Evolutionary conservation across 2,329 filamentous ascomycete species (phyloP).

Genomic region (Monosporascus sp.): DNA sequence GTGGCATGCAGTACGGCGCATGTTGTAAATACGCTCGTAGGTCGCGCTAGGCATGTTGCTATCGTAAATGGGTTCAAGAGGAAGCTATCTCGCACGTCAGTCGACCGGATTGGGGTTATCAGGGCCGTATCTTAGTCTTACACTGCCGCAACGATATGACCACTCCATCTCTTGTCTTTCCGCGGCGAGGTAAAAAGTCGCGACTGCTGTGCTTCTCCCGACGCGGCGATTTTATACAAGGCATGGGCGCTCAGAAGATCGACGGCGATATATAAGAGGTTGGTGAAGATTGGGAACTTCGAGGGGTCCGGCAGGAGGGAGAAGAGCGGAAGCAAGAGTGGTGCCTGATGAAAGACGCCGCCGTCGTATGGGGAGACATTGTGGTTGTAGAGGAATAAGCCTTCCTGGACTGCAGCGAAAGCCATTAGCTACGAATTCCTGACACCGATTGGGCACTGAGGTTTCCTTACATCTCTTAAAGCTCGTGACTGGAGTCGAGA

Average conservation of each 20-base stretch:
- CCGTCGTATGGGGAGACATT: slow-evolving; percentile 97
- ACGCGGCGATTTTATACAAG: slow-evolving; percentile 72
- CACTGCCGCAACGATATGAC: slow-evolving; percentile 72
- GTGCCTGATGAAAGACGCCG: slow-evolving; percentile 76
- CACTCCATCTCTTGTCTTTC: slow-evolving; percentile 67
- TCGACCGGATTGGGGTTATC: not conserved
- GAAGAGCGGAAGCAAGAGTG: slow-evolving; percentile 86
- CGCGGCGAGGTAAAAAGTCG: slow-evolving; percentile 74
- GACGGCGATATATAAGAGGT: slow-evolving; percentile 72
- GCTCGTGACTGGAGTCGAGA: slow-evolving; percentile 94
- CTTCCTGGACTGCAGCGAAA: slow-evolving; percentile 74
- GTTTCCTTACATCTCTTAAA: slow-evolving; percentile 81
- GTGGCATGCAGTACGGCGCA: slow-evolving; percentile 82
- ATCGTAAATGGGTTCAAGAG: slow-evolving; percentile 95
- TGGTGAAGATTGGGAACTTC: slow-evolving; percentile 64
- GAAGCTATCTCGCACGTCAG: slow-evolving; percentile 49
- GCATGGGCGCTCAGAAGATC: slow-evolving; percentile 80
- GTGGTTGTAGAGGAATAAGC: slow-evolving; percentile 90
- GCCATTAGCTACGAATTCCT: not conserved
- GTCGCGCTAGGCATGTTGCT: slow-evolving; percentile 81
- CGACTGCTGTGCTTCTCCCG: slow-evolving; percentile 70
- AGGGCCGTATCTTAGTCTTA: slow-evolving; percentile 35
- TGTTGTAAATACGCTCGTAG: slow-evolving; percentile 84
- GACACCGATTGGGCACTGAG: not conserved
- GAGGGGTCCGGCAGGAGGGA: slow-evolving; percentile 72